Evolutionary conservation across 768 basidiomycete genomes (phyloP), one percentile per base, ranked within the genome.

Genomic region (Podaxis sp.): DNA sequence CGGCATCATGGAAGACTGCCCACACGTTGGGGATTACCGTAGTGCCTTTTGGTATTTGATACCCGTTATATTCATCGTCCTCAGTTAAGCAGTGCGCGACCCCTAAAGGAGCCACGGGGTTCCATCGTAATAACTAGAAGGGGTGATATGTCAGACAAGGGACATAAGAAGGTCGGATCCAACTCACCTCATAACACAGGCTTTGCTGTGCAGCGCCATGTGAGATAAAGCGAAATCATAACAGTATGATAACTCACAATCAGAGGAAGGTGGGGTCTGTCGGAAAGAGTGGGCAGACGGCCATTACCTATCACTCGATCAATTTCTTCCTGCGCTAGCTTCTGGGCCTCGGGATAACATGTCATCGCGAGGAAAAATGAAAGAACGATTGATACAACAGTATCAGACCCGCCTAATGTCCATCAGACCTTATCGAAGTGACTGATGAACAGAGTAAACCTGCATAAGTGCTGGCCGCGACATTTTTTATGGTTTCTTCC

Each of bases 21-120:
- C 79, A 79, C 5, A 71, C 67, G 54, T 67, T 72, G 18, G 64
- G 62, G 52, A 72, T 50, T 28, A 70, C 54, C 35, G 66, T 65
- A 6, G 77, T 79, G 27, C 77, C 77, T 60, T 70, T 72, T 4
- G 79, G 80, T 42, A 80, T 76, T n/a, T 70, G 68, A 62, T 74
- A 77, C 10, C 76, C 77, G 7, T 65, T 55, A 57, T 79, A 79
- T 40, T 73, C 72, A 54, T 79, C 74, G 23, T 79, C 74, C 48
- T 75, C 69, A 6, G 72, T 53, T 10, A 65, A 64, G 55, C 65
- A 70, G 50, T 71, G 72, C 5, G 70, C 67, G 18, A 73, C 50
- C 2, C 71, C 70, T 28, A 74, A 59, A 3, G 76, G 76, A 1
- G 72, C 70, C 5, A 76, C 76, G 25, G 79, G 80, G 63, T 76